Evolutionary conservation across 2,329 filamentous ascomycete genomes (phyloP).

Genomic region (Exutisphaerella laricina): DNA sequence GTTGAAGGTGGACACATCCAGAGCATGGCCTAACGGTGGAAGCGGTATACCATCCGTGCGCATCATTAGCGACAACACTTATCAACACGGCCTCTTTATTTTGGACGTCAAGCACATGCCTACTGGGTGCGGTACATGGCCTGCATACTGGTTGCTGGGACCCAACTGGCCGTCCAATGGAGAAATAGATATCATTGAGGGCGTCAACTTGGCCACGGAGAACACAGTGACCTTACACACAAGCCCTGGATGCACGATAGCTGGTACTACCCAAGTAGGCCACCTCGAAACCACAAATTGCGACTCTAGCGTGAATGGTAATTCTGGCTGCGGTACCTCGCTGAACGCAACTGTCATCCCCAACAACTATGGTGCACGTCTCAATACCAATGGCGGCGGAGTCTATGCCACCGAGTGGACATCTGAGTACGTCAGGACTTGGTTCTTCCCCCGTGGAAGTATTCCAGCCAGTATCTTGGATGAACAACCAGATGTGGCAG

Average conservation of each 20-base stretch:
- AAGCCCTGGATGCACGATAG: slow-evolving; percentile 28
- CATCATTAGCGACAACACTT: slow-evolving; percentile 34
- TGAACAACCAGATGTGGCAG: slow-evolving; percentile 51
- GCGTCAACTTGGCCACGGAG: slow-evolving; percentile 26
- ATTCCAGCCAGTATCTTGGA: slow-evolving; percentile 40
- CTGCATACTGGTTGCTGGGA: slow-evolving; percentile 39
- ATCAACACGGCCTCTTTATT: slow-evolving; percentile 37
- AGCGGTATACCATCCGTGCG: slow-evolving; percentile 33
- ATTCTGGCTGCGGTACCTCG: slow-evolving; percentile 30
- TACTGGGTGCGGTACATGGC: slow-evolving; percentile 38
- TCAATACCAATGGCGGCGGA: slow-evolving; percentile 32
- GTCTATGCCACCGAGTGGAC: slow-evolving; percentile 36
- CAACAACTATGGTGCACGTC: slow-evolving; percentile 31
- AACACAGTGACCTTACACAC: slow-evolving; percentile 33
- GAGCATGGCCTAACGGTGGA: slow-evolving; percentile 40
- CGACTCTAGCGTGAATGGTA: slow-evolving; percentile 21
- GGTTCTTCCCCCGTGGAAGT: slow-evolving; percentile 33
- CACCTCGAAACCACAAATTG: slow-evolving; percentile 28
- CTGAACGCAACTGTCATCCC: slow-evolving; percentile 21
- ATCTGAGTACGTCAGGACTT: slow-evolving; percentile 30
- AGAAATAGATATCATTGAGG: slow-evolving; percentile 37
- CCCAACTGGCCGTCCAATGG: slow-evolving; percentile 42
- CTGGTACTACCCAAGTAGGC: slow-evolving; percentile 29
- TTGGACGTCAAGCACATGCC: slow-evolving; percentile 37
- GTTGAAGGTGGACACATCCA: slow-evolving; percentile 33